Base-by-base conservation (phyloP, 2,329 filamentous ascomycete species). In the Colletotrichum navitas region DNA sequence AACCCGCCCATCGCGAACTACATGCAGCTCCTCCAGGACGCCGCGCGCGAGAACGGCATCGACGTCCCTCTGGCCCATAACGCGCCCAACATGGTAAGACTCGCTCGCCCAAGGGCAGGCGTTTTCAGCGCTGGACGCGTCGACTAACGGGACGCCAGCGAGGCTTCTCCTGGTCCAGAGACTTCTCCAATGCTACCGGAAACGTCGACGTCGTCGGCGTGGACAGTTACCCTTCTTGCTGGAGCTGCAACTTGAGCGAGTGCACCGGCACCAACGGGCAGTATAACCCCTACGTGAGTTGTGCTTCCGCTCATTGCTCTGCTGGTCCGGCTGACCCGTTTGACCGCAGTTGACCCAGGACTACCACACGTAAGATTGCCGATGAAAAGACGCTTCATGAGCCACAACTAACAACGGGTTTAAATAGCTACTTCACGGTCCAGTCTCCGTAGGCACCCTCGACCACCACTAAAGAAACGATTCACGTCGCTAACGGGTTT, bases 191-290 rank as follows among this genome's bases (percentile, higher is more conserved):
- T 64, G 85, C 83, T 34, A 85, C 82, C 16, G 89, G 89, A 11
- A 86, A 90, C 71, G 85, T 90, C 61, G 86, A 90, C 76, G 83
- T 86, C 29, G 83, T 82, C 0, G 84, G 86, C 0, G 75, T 87
- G 2, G 88, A 90, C 75, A 85, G 83, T 71, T 88, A 88, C 64
- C 86, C 84, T 1, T 84, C 83, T 0, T 91, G 89, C 81, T 91
- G 89, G 89, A 89, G 86, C 64, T 92, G 90, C 77, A 89, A 91
- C 67, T 79, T 90, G 11, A 85, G 84, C 39, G 88, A 90, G 69
- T 91, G 90, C 75, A 88, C 85, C 1, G 85, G 86, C 2, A 89
- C 87, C 0, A 91, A 91, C 73, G 89, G 88, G 26, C 78, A 86
- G 73, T 88, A 88, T 52, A 85, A 89, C 1, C 83, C 89, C 2